phyloP scores from a whole-genome alignment of 2,329 filamentous ascomycete species.

The Penicillium sp. region DNA sequence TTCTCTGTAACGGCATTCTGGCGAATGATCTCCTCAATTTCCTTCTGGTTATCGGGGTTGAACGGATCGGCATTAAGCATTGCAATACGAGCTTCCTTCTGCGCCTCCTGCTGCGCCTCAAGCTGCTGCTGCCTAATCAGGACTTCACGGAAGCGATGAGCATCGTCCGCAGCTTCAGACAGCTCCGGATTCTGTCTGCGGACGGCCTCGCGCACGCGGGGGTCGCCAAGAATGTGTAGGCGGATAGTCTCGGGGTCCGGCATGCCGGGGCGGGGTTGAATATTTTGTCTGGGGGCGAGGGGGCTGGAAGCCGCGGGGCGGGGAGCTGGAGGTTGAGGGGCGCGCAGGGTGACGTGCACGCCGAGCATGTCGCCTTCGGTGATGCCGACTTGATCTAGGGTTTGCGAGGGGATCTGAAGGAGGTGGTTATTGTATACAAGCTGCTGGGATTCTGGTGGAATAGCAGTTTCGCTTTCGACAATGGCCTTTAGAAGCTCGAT shows the following conservation, averaged over 20 bases:
- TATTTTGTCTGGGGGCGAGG: constrained; percentile 29
- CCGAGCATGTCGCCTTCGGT: constrained; percentile 89
- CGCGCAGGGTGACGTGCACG: constrained; percentile 61
- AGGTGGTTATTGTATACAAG: constrained; percentile 87
- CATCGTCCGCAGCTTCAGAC: constrained; percentile 70
- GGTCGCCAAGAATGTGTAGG: constrained; percentile 76
- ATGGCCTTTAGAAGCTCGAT: constrained; percentile 81
- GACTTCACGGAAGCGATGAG: constrained; percentile 69
- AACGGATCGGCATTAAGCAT: constrained; percentile 91
- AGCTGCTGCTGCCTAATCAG: constrained; percentile 65
- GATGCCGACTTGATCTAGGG: constrained; percentile 75
- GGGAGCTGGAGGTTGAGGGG: constrained; percentile 28
- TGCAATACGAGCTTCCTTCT: constrained; percentile 78
- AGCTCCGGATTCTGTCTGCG: constrained; percentile 71
- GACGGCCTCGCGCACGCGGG: constrained; percentile 66
- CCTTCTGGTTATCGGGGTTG: constrained; percentile 82
- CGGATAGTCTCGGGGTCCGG: constrained; percentile 75
- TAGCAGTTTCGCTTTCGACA: constrained; percentile 76
- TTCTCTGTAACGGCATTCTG: constrained; percentile 94
- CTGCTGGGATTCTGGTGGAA: constrained; percentile 69
- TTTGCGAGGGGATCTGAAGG: constrained; percentile 72
- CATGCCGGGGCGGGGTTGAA: constrained; percentile 31
- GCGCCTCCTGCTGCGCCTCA: constrained; percentile 67
- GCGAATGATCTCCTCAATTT: constrained; percentile 95
- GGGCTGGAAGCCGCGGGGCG: constrained; percentile 29